Evolutionary conservation across 768 basidiomycete genomes (phyloP), one percentile per base, ranked within the genome.

Genomic region (Udeniomyces megalosporus): DNA sequence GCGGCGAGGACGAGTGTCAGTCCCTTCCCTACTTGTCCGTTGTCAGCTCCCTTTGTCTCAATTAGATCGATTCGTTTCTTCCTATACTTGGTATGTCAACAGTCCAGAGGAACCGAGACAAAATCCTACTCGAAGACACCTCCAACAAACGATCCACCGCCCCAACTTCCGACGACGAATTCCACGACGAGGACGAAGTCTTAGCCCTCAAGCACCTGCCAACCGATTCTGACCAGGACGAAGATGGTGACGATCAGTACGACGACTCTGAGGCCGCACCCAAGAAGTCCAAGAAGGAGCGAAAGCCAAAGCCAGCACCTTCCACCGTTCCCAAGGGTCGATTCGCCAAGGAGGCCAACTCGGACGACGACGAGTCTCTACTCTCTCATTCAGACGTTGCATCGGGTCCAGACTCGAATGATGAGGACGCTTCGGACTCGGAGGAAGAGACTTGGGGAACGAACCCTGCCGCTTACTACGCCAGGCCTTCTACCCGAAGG

Each of bases 391-490:
- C 58, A 11, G 58, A 58, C 46, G 56, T 15, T 6, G 31, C 47
- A 22, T 42, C 55, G 7, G 35, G 26, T 1, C 42, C 45, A 2
- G 47, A 56, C 5, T 42, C 31, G 15, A 44, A 45, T 20, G 52
- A 34, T 11, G 52, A 22, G 15, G 44, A 24, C 3, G 53, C 28
- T 1, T 64, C 64, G 22, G 61, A 59, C 22, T 58, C 60, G 8
- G 69, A 70, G 62, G 81, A 80, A 65, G 87, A 88, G 72, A 80
- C 79, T 0, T 96, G 91, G 91, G 91, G 91, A 11, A 78, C 76
- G 63, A 80, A 82, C 66, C 84, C 84, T 73, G 78, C 81, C 45
- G 84, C 81, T 4, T 96, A 92, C 74, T 93, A 93, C 70, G 81
- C 87, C 22, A 67, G 69, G 34, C 74, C 74, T n/a, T 70, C 69